These are phyloP conservation scores for Orychophragmus violaceus DNA, from an alignment of 345 rosid genomes.

Conservation along the genomic window DNA sequence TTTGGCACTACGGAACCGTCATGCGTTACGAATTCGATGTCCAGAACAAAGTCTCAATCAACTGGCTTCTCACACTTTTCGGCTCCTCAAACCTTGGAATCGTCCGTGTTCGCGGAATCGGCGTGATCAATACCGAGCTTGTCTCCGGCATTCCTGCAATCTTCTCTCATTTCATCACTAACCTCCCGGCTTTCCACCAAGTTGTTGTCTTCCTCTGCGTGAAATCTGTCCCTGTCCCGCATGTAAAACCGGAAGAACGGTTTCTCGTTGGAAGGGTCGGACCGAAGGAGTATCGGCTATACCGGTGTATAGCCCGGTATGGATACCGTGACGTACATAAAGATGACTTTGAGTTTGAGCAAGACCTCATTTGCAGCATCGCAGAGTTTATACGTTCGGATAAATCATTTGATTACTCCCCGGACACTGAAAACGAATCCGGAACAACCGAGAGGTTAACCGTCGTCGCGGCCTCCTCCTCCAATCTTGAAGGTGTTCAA, in stretches of 20 bases:
- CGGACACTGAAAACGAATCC: constrained; percentile 30
- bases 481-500: constrained; percentile 47
- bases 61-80: constrained; percentile 71
- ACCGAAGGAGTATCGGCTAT: constrained; percentile 71
- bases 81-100: constrained; percentile 74
- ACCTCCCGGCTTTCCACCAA: constrained; percentile 98
- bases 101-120: constrained; percentile 82
- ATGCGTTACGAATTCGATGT: constrained; percentile 83
- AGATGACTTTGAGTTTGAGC: constrained; percentile 82
- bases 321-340: constrained; percentile 88
- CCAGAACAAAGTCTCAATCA: constrained; percentile 85
- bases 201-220: constrained; percentile 88
- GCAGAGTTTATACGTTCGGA: constrained; percentile 77
- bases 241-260: constrained; percentile 80
- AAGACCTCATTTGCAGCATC: constrained; percentile 72
- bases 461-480: constrained; percentile 69
- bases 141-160: constrained; percentile 94
- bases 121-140: constrained; percentile 87
- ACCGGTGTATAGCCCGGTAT: constrained; percentile 88
- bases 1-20: constrained; percentile 92
- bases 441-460: constrained; percentile 53
- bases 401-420: constrained; percentile 21
- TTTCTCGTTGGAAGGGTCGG: constrained; percentile 87
- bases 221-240: constrained; percentile 94
- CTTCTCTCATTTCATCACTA: constrained; percentile 95